Evolutionary conservation across 768 basidiomycete genomes (phyloP).

Genomic region (Lepiota venenata): DNA sequence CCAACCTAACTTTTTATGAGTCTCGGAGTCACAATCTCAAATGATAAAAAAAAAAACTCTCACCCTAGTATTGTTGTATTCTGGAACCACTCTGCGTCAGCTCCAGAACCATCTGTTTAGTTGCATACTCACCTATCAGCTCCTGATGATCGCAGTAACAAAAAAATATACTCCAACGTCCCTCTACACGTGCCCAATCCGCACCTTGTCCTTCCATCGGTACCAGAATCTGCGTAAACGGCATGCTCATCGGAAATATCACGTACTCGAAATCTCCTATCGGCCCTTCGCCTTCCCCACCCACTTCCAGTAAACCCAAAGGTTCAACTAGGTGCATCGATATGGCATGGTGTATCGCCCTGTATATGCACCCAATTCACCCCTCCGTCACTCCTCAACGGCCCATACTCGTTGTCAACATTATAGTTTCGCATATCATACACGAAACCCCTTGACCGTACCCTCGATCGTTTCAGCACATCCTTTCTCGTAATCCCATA

Average conservation of each 20-base stretch:
- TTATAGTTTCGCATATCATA: constrained; percentile 62
- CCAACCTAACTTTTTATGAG: not conserved
- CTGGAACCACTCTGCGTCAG: constrained; percentile 24
- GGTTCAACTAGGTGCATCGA: constrained; percentile 47
- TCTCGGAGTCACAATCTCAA: not conserved
- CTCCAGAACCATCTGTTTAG: constrained; percentile 11
- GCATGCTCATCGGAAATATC: constrained; percentile 47
- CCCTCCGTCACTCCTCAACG: constrained; percentile 42
- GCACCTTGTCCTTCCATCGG: too few species aligned
- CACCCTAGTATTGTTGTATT: constrained; percentile 41
- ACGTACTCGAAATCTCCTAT: constrained; percentile 30
- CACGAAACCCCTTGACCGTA: constrained; percentile 49
- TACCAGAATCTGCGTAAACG: constrained; percentile 50
- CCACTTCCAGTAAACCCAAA: not conserved
- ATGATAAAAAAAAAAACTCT: constrained; percentile 16
- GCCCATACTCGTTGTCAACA: constrained; percentile 50
- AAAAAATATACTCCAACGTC: constrained; percentile 61
- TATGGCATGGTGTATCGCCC: constrained; percentile 52
- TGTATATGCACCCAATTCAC: constrained; percentile 63
- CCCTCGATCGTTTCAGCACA: constrained; percentile 24
- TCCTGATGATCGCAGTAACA: constrained; percentile 69
- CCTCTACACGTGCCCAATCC: constrained; percentile 62
- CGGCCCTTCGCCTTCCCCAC: constrained; percentile 15
- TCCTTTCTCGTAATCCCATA: constrained; percentile 54
- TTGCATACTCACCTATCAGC: constrained; percentile 47